Base-by-base conservation (phyloP, 2,329 filamentous ascomycete genomes). In the Talaromyces sp. region DNA sequence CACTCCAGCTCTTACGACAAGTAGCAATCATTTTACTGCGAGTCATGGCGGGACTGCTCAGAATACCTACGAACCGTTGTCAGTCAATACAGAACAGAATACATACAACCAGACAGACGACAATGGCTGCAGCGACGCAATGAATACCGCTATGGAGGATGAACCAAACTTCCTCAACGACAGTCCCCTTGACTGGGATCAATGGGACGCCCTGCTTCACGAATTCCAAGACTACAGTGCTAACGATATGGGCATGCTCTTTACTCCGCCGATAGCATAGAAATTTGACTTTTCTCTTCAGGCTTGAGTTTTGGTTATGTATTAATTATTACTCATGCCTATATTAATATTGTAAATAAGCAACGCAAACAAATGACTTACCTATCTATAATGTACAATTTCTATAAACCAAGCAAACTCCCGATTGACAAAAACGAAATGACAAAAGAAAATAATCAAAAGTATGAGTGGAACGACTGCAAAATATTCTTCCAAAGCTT, bases 171-270 rank as follows among this genome's bases (percentile, higher is more conserved):
- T 68, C 7, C 51, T 68, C 10, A 65, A 68, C 13, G 66, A 69
- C 36, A 72, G 71, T 31, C 69, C 70, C 5, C 68, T 73, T 63
- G 68, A 72, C 58, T 75, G 73, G 73, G 64, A 64, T 58, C 70
- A 75, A 60, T 74, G 73, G 71, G 71, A 74, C 43, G 67, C 68
- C n/a, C 65, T 75, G 3, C 66, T 74, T n/a, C 69, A 70, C n/a
- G 68, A 74, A 15, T 75, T 72, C 13, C 71, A 72, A 19, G 61
- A 63, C 25, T 53, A 61, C 40, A 22, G 22, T 11, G 10, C 51
- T 31, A 40, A 11, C 29, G 65, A 63, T 54, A 61, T 54, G 36
- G 47, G 61, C 17, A 61, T 63, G 36, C 27, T 61, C 13, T 61
- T 61, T 36, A 54, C 45, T 31, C 47, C 56, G 22, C 43, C 49